Conservation (phyloP, 73 alveolate genomes). For the Tetrahymena malaccensis region DNA sequence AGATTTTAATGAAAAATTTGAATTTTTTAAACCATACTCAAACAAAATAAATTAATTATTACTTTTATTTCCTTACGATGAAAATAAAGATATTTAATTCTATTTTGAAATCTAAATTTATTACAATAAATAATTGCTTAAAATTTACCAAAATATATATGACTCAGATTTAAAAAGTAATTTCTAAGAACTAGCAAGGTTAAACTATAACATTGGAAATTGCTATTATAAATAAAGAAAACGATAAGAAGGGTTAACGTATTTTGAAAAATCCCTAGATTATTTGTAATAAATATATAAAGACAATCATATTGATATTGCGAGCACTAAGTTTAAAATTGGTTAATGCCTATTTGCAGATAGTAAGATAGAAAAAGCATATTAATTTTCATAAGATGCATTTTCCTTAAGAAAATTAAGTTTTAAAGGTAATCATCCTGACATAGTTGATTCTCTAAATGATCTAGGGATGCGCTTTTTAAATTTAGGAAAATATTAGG, state of each 20-base stretch:
- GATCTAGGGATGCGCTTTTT: not conserved
- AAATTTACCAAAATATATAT: too few species aligned
- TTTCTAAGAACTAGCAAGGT: not conserved
- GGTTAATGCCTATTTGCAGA: not conserved
- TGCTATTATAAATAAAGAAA: not conserved
- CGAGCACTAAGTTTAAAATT: not conserved
- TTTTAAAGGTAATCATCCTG: not conserved
- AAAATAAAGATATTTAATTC: not conserved
- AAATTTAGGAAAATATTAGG: not conserved
- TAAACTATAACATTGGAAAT: not conserved
- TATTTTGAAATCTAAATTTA: not conserved
- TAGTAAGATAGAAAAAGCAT: not conserved
- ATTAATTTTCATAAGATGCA: not conserved
- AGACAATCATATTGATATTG: not conserved
- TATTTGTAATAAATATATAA: not conserved
- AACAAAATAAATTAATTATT: too few species aligned
- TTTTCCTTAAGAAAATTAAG: too few species aligned
- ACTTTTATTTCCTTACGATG: not conserved
- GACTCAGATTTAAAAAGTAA: not conserved
- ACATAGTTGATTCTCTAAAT: not conserved
- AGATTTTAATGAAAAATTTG: not conserved
- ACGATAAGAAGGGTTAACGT: not conserved
- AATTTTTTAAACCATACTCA: too few species aligned
- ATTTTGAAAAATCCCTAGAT: not conserved
- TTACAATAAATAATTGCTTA: not conserved